Evolutionary conservation across 331 rosid species (phyloP).

Genomic region (Pyrus hybrid): DNA sequence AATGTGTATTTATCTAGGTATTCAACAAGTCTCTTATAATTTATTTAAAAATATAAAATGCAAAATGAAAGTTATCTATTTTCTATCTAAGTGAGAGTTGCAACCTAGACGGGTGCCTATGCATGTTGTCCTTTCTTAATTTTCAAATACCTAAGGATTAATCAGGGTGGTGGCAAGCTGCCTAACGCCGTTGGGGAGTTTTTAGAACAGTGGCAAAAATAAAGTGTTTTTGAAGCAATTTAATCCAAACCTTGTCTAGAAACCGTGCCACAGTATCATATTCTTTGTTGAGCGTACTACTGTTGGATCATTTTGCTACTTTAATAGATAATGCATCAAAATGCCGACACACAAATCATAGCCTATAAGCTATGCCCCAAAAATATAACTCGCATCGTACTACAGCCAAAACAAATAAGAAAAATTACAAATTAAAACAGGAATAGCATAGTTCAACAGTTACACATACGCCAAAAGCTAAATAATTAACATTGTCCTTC

Average conservation of each 20-base stretch:
- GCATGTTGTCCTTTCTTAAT: no score
- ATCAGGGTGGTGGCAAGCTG: no score
- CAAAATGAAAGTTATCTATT: no score
- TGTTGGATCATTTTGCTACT: background rate
- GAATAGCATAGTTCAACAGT: constrained; percentile 26
- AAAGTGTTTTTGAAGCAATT: background rate
- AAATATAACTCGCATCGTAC: background rate
- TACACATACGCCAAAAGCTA: constrained; percentile 33
- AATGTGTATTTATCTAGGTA: no score
- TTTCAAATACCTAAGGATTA: no score
- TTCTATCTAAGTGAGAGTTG: no score
- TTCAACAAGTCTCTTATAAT: no score
- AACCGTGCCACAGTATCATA: background rate
- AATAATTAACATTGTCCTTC: constrained; percentile 13
- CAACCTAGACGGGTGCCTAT: no score
- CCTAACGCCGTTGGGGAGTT: no score
- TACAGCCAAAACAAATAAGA: constrained; percentile 22
- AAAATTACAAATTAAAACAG: constrained; percentile 28
- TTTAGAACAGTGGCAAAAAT: background rate
- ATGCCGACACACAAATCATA: background rate
- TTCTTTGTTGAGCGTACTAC: background rate
- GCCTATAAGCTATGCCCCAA: background rate
- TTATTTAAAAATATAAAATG: no score
- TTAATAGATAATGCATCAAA: background rate
- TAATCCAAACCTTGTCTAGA: background rate